Base-by-base conservation (phyloP, 352 stramenopile genomes). In the Phytopythium helicoides region DNA sequence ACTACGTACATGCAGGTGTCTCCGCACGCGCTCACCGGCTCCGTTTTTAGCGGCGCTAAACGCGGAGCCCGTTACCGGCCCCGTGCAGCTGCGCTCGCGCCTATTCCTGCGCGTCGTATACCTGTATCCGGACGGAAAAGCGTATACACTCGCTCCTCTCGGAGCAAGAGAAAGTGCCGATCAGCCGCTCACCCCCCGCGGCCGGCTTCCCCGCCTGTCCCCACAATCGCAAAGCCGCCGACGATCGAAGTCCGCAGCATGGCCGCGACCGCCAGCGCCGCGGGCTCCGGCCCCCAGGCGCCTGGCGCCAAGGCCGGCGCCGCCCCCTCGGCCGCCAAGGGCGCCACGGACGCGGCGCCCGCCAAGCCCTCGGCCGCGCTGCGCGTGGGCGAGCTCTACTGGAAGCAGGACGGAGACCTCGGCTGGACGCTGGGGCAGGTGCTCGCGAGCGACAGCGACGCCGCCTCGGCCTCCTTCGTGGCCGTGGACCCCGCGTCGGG, bases 371-470 rank as follows among this genome's bases (percentile, higher is more conserved):
- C 25, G 42, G 36, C 25, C 26, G 42, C 42, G 18, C 54, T 89
- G 40, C 79, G 76, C 47, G 66, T 94, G 7, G 84, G 84, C 35
- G 84, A 92, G 14, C 64, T 94, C 36, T 94, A 92, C 64, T 94
- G 84, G 84, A 85, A 81, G 36, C 76, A 91, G 44, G 71, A 88
- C 16, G 81, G 79, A 8, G 37, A 64, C 7, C 75, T 71, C 39
- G 77, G 71, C 49, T 94, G 84, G 84, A 56, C 56, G 26, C 60
- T 94, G 16, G 84, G 84, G 19, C 82, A 92, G 54, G 71, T 94
- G 35, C 56, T 67, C n/a, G 67, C 73, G 21, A 68, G 82, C 48
- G 62, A 83, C 42, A 60, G 38, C 10, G 52, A 48, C 11, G 54
- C 54, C n/a, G 67, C 76, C 38, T 51, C 18, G 6, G 77, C 74